These are phyloP conservation scores for Wickerhamiella hasegawae DNA, from an alignment of 805 yeast species.

Conservation along the genomic window DNA sequence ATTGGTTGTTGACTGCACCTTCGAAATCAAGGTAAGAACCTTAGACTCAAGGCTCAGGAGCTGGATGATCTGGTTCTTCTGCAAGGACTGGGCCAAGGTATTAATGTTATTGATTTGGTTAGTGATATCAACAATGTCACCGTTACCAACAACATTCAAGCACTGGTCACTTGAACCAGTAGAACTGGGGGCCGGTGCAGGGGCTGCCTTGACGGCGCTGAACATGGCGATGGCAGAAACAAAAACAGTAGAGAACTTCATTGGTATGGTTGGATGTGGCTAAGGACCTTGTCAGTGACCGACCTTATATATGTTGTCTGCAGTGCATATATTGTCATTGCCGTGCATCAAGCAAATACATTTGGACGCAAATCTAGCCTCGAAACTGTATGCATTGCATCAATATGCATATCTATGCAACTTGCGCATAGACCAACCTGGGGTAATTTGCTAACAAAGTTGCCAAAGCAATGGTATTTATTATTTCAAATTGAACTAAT, in stretches of 20 bases:
- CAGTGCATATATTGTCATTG: too few species aligned
- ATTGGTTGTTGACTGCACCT: not conserved
- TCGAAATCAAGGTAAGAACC: not conserved
- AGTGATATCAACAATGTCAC: not conserved
- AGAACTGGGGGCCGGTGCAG: not conserved
- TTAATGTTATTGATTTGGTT: not conserved
- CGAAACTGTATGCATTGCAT: too few species aligned
- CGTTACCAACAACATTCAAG: not conserved
- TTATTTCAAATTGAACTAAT: too few species aligned
- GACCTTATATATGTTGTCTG: too few species aligned
- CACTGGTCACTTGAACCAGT: not conserved
- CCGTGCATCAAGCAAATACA: too few species aligned
- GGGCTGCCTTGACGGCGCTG: not conserved
- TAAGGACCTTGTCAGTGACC: too few species aligned
- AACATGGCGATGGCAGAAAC: not conserved
- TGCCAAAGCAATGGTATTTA: too few species aligned
- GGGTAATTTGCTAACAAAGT: too few species aligned
- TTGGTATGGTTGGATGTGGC: not conserved
- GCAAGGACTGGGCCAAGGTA: not conserved
- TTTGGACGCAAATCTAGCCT: too few species aligned
- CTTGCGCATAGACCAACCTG: too few species aligned
- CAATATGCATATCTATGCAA: too few species aligned
- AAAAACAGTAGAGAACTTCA: not conserved
- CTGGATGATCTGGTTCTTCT: slow-evolving; percentile 1
- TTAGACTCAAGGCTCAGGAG: not conserved